Conservation (phyloP, 495 filamentous ascomycete species). For the Talaromyces nanjingensis region DNA sequence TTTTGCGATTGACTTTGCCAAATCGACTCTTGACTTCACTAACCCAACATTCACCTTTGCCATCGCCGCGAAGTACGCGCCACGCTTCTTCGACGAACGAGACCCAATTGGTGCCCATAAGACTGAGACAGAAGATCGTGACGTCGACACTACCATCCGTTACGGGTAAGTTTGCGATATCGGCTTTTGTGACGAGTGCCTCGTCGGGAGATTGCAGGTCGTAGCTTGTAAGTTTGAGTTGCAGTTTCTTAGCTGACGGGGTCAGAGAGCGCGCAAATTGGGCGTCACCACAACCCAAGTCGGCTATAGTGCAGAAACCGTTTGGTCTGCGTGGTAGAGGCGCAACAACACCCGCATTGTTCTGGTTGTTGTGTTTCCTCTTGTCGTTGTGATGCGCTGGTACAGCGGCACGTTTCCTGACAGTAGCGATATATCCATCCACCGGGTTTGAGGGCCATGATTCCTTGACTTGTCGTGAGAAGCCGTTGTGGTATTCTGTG, state of each 20-base stretch:
- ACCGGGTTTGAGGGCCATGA: slow-evolving; percentile 96
- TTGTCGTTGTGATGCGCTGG: slow-evolving; percentile 25
- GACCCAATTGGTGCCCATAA: slow-evolving; percentile 99
- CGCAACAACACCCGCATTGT: slow-evolving; percentile 14
- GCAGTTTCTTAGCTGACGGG: slow-evolving; percentile 50
- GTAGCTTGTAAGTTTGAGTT: slow-evolving; percentile 61
- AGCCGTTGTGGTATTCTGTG: slow-evolving; percentile 87
- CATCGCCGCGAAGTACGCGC: slow-evolving; percentile 64
- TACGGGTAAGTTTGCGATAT: slow-evolving; percentile 77
- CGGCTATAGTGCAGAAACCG: slow-evolving; percentile 68
- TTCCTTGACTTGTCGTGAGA: slow-evolving; percentile 81
- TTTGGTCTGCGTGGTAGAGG: slow-evolving; percentile 45
- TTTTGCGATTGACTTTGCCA: slow-evolving; percentile 51
- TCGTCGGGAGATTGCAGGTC: slow-evolving; percentile 54
- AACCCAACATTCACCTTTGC: slow-evolving; percentile 93
- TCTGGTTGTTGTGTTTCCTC: slow-evolving; percentile 24
- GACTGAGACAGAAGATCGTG: slow-evolving; percentile 85
- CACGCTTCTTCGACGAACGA: slow-evolving; percentile 94
- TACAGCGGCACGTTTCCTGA: slow-evolving; percentile 51
- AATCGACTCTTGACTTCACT: slow-evolving; percentile 94
- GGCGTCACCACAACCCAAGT: slow-evolving; percentile 78
- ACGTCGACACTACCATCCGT: slow-evolving; percentile 68
- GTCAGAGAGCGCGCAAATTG: slow-evolving; percentile 55
- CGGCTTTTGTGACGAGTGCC: slow-evolving; percentile 72
- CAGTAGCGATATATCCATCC: slow-evolving; percentile 64